Percentiles rank a stretch among this genome's conserved stretches.
Conservation (phyloP, 164 flowering plant species). For the Nymphaea colorata region DNA sequence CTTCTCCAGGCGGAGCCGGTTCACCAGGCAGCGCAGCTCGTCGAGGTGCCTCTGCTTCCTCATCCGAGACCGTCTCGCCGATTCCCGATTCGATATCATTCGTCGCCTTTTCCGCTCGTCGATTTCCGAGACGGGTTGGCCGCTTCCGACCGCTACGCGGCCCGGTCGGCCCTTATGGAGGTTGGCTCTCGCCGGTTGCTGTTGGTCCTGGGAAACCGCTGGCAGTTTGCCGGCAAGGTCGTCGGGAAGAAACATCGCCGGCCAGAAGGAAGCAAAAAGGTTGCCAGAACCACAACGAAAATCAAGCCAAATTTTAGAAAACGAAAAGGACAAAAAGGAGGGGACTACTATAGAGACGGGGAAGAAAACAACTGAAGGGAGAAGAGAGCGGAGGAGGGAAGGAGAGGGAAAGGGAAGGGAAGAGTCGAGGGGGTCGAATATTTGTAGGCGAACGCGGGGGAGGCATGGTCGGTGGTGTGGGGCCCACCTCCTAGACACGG, state of each 20-base stretch:
- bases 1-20: conserved; percentile 43
- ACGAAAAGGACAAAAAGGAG: too few relatives aligned
- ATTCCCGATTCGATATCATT: conserved; percentile 82
- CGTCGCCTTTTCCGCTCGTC: conserved; percentile 61
- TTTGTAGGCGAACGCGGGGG: conserved; percentile 25
- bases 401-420: conserved; percentile 65
- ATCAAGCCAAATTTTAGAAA: too few relatives aligned
- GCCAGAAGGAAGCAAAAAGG: conserved; percentile 22
- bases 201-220: conserved; percentile 14
- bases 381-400: conserved; percentile 18
- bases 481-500: neutral
- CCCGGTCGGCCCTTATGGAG: neutral
- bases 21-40: conserved; percentile 48
- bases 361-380: conserved; percentile 13
- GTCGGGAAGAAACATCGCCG: conserved; percentile 11
- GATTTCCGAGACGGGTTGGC: conserved; percentile 1
- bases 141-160: neutral
- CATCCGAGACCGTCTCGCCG: conserved; percentile 81
- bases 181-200: conserved; percentile 12
- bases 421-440: conserved; percentile 26
- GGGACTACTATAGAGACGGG: neutral
- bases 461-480: conserved; percentile 8
- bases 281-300: too few relatives aligned
- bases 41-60: conserved; percentile 70
- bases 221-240: neutral